Percentiles rank a stretch among this genome's conserved stretches.
phyloP scores from a whole-genome alignment of 345 rosid genomes.

The Turritis glabra region DNA sequence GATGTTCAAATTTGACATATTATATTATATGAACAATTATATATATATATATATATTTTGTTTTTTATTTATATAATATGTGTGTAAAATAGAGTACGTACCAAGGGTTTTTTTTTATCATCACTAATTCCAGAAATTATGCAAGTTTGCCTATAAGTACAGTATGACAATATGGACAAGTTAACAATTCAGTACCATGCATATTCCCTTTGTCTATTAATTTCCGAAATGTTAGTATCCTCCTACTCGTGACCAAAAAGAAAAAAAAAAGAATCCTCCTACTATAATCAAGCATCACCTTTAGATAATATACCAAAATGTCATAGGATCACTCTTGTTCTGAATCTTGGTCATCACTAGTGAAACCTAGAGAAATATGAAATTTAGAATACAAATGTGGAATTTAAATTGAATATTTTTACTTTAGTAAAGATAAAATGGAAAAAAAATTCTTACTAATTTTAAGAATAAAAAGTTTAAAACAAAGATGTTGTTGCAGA shows the following conservation, averaged over 20 bases:
- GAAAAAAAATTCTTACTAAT: neutral
- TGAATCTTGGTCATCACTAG: neutral
- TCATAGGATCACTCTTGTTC: neutral
- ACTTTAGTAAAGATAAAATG: neutral
- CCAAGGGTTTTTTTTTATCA: neutral
- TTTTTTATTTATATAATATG: too few species aligned
- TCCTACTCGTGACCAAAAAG: slow-evolving; percentile 13
- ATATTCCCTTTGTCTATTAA: neutral
- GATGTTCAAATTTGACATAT: neutral
- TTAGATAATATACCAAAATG: neutral
- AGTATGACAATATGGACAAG: neutral
- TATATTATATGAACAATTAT: neutral
- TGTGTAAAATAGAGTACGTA: too few species aligned
- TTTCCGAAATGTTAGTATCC: neutral
- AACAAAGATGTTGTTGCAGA: neutral
- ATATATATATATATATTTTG: too few species aligned
- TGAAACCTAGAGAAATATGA: neutral
- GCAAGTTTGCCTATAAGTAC: slow-evolving; percentile 10
- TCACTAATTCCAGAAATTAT: slow-evolving; percentile 19
- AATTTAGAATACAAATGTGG: neutral
- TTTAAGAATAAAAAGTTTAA: too few species aligned
- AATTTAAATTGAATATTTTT: neutral
- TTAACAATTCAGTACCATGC: neutral
- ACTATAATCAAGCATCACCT: neutral
- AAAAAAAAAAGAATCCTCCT: neutral